Evolutionary conservation across 805 yeast species (phyloP), one percentile per base, ranked within the genome.

Genomic region (Metschnikowia matae): DNA sequence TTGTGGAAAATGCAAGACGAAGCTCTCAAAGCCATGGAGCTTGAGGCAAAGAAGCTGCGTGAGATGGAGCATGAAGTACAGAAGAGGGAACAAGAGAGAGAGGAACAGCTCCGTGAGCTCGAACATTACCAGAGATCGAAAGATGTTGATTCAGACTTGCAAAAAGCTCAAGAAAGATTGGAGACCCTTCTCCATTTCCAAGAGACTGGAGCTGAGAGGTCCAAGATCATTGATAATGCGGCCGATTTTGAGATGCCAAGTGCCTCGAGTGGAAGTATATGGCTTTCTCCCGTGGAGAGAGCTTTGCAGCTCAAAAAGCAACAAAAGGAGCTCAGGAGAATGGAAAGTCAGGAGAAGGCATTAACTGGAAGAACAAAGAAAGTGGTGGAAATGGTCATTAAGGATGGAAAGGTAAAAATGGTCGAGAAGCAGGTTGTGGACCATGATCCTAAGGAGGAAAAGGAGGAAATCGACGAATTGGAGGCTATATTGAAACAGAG

Each of bases 201-300:
- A 65, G 88, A 81, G 2, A 83, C 91, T 15, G 87, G 95, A 6
- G 88, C 91, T 1, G 95, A 89, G 64, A 77, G 99, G 64, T 94
- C 99, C 0, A 82, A 81, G 58, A 89, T 94, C 54, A 91, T 95
- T 37, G 99, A 94, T 64, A 85, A 89, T 62, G 97, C 95, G 0
- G 82, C 96, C 4, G 99, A 94, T 64, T 89, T 80, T 63, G 95
- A 88, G 45, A 67, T 84, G 49, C 81, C 89, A 0, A 71, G 72
- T 2, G 52, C 62, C 2, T 68, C 78, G 0, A 61, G 77, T 37
- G 69, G 69, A 2, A 85, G 81, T 56, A 71, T 85, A 54, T 94
- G 99, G 98, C 83, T 96, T 0, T 84, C 96, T 1, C 84, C 85
- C 0, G 77, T 84, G 48, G 97, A 95, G 59, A 80, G 94, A 57